Base-by-base conservation (phyloP, 352 stramenopile genomes). In the Phytophthora kernoviae region DNA sequence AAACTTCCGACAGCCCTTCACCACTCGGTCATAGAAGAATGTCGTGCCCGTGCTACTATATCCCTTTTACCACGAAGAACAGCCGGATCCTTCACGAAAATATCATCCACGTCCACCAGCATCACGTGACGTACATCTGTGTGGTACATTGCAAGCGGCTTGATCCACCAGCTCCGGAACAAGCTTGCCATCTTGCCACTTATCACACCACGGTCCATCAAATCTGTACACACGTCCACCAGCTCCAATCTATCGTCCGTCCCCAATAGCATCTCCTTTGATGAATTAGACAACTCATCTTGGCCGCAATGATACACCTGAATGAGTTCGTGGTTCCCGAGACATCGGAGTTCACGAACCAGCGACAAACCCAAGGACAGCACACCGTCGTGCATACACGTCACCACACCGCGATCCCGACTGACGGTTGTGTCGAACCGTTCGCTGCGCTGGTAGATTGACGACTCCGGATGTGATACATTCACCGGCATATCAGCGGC, bases 11-110 rank as follows among this genome's bases (percentile, higher is more conserved):
- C 68, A 70, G 43, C 60, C 65, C 9, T 58, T 67, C 46, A 84
- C 75, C 30, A 88, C 75, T 37, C 75, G 81, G 48, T 91, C 79
- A 58, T 83, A 68, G 41, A 68, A 68, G 27, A 68, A 68, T 2
- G 60, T 68, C 34, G 60, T 68, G 21, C 60, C 60, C 6, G 70
- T 86, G 18, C 15, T 40, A 17, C 24, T 56, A 63, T 88, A 88
- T 30, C 65, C 71, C 2, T 70, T 21, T 73, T 58, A 6, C 70
- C 43, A 1, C 76, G 67, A 15, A 86, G 36, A 20, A 63, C 46
- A 27, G 73, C 70, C 14, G 75, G 74, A 36, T 88, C 58, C 39
- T 76, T 75, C 26, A 88, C 46, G 33, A 68, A 68, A 49, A 68
- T 60, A 9, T 68, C 54, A 42, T 68, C 60, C 26, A 68, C 60